Evolutionary conservation across 83 land plant species (phyloP).

Genomic region (Picea abies): DNA sequence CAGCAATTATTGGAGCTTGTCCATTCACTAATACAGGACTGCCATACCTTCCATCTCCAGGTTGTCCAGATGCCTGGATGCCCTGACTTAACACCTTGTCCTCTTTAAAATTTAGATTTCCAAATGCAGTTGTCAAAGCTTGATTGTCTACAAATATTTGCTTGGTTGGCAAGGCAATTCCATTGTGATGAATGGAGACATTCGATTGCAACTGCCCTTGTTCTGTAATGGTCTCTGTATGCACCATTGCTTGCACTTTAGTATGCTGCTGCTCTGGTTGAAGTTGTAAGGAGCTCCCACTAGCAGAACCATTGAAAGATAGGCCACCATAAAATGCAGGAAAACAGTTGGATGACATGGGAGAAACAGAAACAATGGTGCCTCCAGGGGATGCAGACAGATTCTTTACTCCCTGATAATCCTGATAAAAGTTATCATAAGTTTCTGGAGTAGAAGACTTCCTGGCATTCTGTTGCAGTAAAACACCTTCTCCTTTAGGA

Average conservation of each 20-base stretch:
- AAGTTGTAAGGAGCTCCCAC: conserved; percentile 15
- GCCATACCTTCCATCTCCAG: conserved; percentile 14
- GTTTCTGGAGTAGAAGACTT: conserved; percentile 10
- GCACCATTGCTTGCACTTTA: not conserved
- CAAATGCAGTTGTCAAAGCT: conserved; percentile 35
- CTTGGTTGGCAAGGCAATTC: not conserved
- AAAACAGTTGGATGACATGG: conserved; percentile 8
- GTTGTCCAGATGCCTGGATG: conserved; percentile 15
- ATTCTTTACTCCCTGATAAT: conserved; percentile 7
- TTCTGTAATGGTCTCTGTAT: not conserved
- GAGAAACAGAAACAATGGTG: conserved; percentile 13
- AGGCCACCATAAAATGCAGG: conserved; percentile 21
- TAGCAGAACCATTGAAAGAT: conserved; percentile 1
- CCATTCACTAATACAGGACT: conserved; percentile 9
- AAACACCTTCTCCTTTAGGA: not conserved
- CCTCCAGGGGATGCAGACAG: conserved; percentile 10
- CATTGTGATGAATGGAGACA: conserved; percentile 1
- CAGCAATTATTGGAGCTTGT: conserved; percentile 9
- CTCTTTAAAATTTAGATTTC: conserved; percentile 25
- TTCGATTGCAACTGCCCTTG: conserved; percentile 10
- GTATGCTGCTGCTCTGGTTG: conserved; percentile 13
- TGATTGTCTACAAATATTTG: conserved; percentile 20
- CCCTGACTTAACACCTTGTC: not conserved
- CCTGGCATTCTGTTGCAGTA: conserved; percentile 1
- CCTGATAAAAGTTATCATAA: conserved; percentile 14